Evolutionary conservation across 2,329 filamentous ascomycete genomes (phyloP).

Genomic region (Fusarium illudens): DNA sequence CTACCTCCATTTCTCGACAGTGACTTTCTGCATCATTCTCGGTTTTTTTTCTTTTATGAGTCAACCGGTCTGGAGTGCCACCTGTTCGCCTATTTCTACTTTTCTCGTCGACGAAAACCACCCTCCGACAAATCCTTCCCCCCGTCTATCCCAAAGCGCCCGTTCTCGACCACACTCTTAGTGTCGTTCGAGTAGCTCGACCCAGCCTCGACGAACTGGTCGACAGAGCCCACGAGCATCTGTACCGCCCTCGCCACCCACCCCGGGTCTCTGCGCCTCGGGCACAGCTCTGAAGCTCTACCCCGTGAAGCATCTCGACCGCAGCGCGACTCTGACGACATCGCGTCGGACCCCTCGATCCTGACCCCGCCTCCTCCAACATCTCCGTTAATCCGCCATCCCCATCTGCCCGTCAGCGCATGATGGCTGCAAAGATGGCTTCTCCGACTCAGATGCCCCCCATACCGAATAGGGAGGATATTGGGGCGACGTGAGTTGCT

Average conservation of each 20-base stretch:
- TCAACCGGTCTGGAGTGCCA: slow-evolving; percentile 30
- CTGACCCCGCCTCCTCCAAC: slow-evolving; percentile 40
- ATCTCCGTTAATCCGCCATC: slow-evolving; percentile 28
- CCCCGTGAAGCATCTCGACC: background rate
- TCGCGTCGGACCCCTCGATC: slow-evolving; percentile 38
- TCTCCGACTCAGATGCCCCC: slow-evolving; percentile 60
- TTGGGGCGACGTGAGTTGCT: slow-evolving; percentile 57
- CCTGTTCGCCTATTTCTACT: slow-evolving; percentile 13
- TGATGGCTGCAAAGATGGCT: slow-evolving; percentile 50
- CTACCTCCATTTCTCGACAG: slow-evolving; percentile 14
- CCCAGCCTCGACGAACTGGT: slow-evolving; percentile 12
- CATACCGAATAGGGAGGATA: slow-evolving; percentile 69
- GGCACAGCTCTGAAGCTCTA: background rate
- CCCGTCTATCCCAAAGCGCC: slow-evolving; percentile 7
- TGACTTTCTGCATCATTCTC: slow-evolving; percentile 8
- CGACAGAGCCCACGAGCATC: background rate
- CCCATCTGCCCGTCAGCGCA: slow-evolving; percentile 28
- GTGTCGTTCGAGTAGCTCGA: slow-evolving; percentile 19
- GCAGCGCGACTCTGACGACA: slow-evolving; percentile 32
- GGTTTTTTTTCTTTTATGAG: slow-evolving; percentile 26
- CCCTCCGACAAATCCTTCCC: background rate
- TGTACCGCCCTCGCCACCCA: background rate
- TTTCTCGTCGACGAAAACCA: background rate
- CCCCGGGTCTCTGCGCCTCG: background rate
- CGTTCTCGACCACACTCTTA: slow-evolving; percentile 8